Percentiles rank a stretch among this genome's conserved stretches.
These are phyloP conservation scores for Macaranga tanarius DNA, from an alignment of 441 rosid species.

Conservation along the genomic window DNA sequence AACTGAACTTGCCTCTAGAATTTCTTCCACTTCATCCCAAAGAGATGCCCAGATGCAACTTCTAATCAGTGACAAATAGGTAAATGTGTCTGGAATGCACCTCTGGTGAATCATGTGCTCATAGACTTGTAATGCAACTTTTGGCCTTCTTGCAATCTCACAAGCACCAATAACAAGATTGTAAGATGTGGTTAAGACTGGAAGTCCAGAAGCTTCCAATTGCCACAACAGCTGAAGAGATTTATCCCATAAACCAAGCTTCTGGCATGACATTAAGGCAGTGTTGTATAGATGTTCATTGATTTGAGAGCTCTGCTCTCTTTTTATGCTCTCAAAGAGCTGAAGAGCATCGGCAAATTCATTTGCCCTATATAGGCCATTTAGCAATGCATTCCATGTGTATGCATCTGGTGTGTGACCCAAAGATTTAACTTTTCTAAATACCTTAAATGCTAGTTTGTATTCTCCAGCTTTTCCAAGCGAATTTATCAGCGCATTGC, in stretches of 20 bases:
- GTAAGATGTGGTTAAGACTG: slow-evolving; percentile 52
- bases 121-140: slow-evolving; percentile 67
- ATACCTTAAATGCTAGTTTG: slow-evolving; percentile 56
- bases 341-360: slow-evolving; percentile 47
- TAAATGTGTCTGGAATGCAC: slow-evolving; percentile 59
- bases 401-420: slow-evolving; percentile 61
- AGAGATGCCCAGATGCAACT: slow-evolving; percentile 80
- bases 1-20: slow-evolving; percentile 48
- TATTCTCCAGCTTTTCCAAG: slow-evolving; percentile 70
- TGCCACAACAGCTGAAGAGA: slow-evolving; percentile 79
- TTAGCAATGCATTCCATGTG: slow-evolving; percentile 76
- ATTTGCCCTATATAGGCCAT: slow-evolving; percentile 53
- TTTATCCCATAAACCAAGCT: slow-evolving; percentile 74
- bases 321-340: slow-evolving; percentile 49
- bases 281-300: slow-evolving; percentile 58
- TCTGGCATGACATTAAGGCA: slow-evolving; percentile 71
- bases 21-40: slow-evolving; percentile 65
- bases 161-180: slow-evolving; percentile 72
- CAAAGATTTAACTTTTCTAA: slow-evolving; percentile 35
- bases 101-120: slow-evolving; percentile 58
- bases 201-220: slow-evolving; percentile 53
- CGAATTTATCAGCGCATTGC: slow-evolving; percentile 71
- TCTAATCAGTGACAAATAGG: slow-evolving; percentile 62
- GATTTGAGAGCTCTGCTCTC: slow-evolving; percentile 33
- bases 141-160: slow-evolving; percentile 65